Percentiles rank a stretch among this genome's conserved stretches.
phyloP scores from a whole-genome alignment of 495 filamentous ascomycete species.

The Aspergillus saccharolyticus region DNA sequence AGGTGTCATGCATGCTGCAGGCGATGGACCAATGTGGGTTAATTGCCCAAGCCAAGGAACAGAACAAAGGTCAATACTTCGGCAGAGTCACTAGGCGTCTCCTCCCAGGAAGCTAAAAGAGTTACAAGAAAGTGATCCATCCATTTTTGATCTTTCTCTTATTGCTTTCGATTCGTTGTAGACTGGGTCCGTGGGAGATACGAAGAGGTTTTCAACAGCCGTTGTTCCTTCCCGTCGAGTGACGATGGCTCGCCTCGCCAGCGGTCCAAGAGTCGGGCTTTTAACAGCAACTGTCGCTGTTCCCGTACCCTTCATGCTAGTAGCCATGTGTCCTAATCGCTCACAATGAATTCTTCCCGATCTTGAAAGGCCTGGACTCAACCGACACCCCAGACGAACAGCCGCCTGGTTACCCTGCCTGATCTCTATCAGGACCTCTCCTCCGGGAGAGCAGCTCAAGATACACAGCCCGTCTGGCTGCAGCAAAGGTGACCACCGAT shows the following conservation, averaged over 20 bases:
- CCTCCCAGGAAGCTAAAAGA: not conserved
- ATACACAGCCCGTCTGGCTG: not conserved
- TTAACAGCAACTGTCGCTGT: not conserved
- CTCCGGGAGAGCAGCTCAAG: not conserved
- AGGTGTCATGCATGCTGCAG: conserved; percentile 1
- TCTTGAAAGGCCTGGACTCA: not conserved
- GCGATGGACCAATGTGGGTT: conserved; percentile 2
- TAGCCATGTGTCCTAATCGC: not conserved
- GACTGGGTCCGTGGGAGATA: not conserved
- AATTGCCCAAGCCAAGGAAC: not conserved
- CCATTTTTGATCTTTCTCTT: not conserved
- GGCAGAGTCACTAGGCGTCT: not conserved
- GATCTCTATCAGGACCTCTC: not conserved
- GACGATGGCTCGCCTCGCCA: not conserved
- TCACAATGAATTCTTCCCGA: not conserved
- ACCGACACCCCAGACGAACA: not conserved
- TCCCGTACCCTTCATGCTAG: not conserved
- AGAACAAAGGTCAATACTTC: not conserved
- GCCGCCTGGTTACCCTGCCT: not conserved
- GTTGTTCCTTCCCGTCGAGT: not conserved
- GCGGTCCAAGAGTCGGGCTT: not conserved
- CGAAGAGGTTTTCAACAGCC: not conserved
- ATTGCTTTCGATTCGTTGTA: not conserved
- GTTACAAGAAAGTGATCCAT: not conserved
- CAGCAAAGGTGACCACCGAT: not conserved